Evolutionary conservation across 139 green algal genomes (phyloP).

Genomic region (Auxenochlorella pyrenoidosa): DNA sequence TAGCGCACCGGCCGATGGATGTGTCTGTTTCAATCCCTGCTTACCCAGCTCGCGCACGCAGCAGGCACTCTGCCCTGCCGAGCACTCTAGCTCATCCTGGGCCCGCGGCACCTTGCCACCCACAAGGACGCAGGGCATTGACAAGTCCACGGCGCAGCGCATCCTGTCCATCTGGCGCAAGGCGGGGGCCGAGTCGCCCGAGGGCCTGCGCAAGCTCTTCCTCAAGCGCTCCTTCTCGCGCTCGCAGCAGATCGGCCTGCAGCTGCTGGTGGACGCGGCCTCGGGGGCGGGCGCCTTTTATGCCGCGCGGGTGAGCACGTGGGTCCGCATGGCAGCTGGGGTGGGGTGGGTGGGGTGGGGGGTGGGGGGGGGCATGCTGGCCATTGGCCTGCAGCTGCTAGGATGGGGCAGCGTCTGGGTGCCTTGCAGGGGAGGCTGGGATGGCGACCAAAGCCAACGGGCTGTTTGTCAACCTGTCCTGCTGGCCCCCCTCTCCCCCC

Average conservation of each 20-base stretch:
- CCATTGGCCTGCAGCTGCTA: no score
- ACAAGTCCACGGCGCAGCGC: constrained; percentile 31
- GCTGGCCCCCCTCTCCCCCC: not conserved
- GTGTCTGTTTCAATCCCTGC: no score
- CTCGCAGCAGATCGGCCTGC: not conserved
- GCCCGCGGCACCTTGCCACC: no score
- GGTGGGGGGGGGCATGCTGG: no score
- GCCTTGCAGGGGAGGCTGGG: no score
- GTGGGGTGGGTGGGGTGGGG: no score
- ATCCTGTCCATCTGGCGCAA: constrained; percentile 44
- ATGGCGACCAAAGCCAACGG: not conserved
- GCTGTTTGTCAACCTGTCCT: not conserved
- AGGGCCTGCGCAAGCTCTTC: constrained; percentile 35
- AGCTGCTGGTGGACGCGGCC: constrained; percentile 32
- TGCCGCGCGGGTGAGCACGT: not conserved
- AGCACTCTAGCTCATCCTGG: no score
- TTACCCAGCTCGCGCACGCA: no score
- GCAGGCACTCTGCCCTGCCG: no score
- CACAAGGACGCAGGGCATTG: constrained; percentile 32
- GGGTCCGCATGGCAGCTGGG: no score
- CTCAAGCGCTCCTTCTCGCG: constrained; percentile 15
- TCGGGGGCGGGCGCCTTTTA: constrained; percentile 37
- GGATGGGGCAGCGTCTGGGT: no score
- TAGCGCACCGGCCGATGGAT: no score
- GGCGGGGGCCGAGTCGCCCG: constrained; percentile 28